A percentile compares a stretch with the other conserved stretches of the same genome.
Evolutionary conservation across 345 rosid genomes (phyloP).

Genomic region (Eutrema japonicum): DNA sequence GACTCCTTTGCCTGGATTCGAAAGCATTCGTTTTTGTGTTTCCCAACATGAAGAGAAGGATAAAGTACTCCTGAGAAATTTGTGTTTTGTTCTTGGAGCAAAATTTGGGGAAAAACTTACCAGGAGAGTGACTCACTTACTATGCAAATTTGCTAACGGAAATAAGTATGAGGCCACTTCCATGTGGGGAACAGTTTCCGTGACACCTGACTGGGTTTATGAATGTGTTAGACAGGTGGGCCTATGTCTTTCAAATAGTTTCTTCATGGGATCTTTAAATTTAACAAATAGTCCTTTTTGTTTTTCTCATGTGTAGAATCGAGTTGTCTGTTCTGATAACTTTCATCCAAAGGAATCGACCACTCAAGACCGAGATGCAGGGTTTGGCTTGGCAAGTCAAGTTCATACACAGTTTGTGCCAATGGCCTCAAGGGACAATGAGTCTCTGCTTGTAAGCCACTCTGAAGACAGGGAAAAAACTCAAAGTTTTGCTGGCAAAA

Average conservation of each 20-base stretch:
- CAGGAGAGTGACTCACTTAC: constrained; percentile 80
- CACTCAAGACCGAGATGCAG: constrained; percentile 68
- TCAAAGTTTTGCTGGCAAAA: constrained; percentile 40
- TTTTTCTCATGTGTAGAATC: constrained; percentile 58
- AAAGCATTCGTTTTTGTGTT: constrained; percentile 73
- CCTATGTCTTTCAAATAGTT: constrained; percentile 30
- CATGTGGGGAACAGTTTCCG: constrained; percentile 68
- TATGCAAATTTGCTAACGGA: constrained; percentile 78
- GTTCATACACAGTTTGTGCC: constrained; percentile 64
- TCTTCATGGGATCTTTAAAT: constrained; percentile 18
- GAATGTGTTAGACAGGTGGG: constrained; percentile 88
- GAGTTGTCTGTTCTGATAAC: constrained; percentile 61
- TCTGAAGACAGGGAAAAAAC: constrained; percentile 48
- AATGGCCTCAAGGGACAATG: constrained; percentile 52
- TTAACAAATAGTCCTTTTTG: constrained; percentile 6
- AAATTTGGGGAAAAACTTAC: constrained; percentile 65
- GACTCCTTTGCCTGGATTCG: constrained; percentile 84
- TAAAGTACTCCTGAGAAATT: constrained; percentile 65
- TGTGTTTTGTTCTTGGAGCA: constrained; percentile 87
- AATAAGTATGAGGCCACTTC: constrained; percentile 78
- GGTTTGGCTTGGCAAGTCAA: constrained; percentile 68
- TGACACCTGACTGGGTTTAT: constrained; percentile 81
- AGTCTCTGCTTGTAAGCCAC: constrained; percentile 59
- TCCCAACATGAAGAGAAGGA: constrained; percentile 87
- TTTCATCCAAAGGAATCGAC: constrained; percentile 79